These are phyloP conservation scores for Gastroboletus turbinatus DNA, from an alignment of 1,284 basidiomycete species.

Conservation along the genomic window DNA sequence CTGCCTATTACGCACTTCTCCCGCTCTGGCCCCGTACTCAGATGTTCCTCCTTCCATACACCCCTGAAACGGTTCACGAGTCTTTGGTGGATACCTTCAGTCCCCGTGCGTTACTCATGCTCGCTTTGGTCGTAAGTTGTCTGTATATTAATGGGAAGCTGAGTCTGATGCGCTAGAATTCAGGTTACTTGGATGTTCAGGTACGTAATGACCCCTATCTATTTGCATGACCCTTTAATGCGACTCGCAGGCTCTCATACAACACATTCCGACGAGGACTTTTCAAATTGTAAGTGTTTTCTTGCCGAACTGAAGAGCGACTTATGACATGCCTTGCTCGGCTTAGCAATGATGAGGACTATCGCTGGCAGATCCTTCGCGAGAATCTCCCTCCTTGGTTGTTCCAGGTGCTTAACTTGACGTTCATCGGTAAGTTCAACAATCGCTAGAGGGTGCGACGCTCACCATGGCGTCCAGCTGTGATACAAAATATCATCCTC, in stretches of 20 bases:
- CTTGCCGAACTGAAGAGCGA: neutral
- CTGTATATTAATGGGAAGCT: neutral
- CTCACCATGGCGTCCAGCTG: constrained; percentile 41
- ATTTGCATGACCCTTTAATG: neutral
- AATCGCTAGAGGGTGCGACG: neutral
- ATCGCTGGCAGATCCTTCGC: constrained; percentile 85
- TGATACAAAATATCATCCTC: constrained; percentile 80
- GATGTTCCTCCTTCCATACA: constrained; percentile 53
- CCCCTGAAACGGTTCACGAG: constrained; percentile 48
- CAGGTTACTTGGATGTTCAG: constrained; percentile 68
- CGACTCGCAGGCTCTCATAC: constrained; percentile 61
- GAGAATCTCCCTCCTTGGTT: constrained; percentile 61
- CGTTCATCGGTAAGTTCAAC: constrained; percentile 64
- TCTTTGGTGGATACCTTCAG: constrained; percentile 50
- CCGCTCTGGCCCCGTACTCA: constrained; percentile 59
- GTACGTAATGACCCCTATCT: constrained; percentile 30
- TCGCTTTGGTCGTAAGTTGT: constrained; percentile 55
- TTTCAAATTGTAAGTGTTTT: constrained; percentile 59
- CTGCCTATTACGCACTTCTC: constrained; percentile 69
- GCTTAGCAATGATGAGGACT: constrained; percentile 78
- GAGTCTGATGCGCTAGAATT: constrained; percentile 8
- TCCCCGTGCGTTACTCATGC: constrained; percentile 71
- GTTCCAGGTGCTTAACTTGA: constrained; percentile 81
- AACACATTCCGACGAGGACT: constrained; percentile 86
- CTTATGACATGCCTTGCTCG: neutral